Percentiles rank a stretch among this genome's conserved stretches.
These are phyloP conservation scores for Pachyrhizus erosus DNA, from an alignment of 306 rosid genomes.

Conservation along the genomic window DNA sequence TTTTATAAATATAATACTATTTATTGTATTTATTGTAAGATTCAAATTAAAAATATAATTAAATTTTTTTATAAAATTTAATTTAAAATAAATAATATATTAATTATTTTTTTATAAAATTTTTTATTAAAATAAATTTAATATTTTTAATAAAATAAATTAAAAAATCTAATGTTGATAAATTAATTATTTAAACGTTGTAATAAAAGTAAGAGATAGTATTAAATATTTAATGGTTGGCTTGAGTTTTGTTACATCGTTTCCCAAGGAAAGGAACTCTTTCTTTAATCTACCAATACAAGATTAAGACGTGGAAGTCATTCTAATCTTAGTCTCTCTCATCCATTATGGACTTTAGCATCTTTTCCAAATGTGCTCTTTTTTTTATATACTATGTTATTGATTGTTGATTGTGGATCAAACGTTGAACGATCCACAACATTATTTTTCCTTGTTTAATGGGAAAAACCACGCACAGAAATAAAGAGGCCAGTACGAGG, in stretches of 20 bases:
- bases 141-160: too few species aligned
- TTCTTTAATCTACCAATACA: conserved; percentile 31
- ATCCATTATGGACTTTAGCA: conserved; percentile 41
- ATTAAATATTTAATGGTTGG: background rate
- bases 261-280: conserved; percentile 28
- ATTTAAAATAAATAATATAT: too few species aligned
- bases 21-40: too few species aligned
- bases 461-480: background rate
- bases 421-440: conserved; percentile 22
- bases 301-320: conserved; percentile 53
- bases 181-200: too few species aligned
- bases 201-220: too few species aligned
- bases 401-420: background rate
- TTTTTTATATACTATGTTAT: background rate
- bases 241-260: conserved; percentile 41
- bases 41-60: too few species aligned
- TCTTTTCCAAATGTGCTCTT: conserved; percentile 34
- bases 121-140: too few species aligned
- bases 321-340: conserved; percentile 45
- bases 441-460: background rate
- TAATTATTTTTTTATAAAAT: too few species aligned
- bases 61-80: too few species aligned
- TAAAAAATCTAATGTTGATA: too few species aligned
- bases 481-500: conserved; percentile 50
- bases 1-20: too few species aligned